Evolutionary conservation across 129 eudicot genomes (phyloP).

Genomic region (Smallanthus sonchifolius): DNA sequence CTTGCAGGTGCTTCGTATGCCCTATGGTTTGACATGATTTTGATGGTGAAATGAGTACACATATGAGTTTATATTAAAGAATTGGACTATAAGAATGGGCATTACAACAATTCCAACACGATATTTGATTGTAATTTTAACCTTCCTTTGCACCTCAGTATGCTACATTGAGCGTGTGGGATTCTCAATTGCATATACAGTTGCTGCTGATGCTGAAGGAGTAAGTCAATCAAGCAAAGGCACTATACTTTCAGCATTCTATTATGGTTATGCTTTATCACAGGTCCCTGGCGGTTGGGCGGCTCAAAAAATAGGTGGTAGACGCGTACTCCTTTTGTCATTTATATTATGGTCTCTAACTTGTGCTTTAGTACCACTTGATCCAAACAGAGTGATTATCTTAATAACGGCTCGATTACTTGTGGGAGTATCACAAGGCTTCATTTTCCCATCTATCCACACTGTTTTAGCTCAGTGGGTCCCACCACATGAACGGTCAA

Average conservation of each 20-base stretch:
- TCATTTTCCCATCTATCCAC: constrained; percentile 92
- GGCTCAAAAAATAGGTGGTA: constrained; percentile 88
- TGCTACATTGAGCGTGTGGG: constrained; percentile 96
- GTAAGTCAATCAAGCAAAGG: constrained; percentile 92
- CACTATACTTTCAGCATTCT: constrained; percentile 78
- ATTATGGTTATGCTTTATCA: constrained; percentile 92
- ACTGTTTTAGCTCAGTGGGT: constrained; percentile 98
- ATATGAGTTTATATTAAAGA: constrained; percentile 4
- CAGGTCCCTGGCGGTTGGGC: constrained; percentile 98
- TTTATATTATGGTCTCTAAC: constrained; percentile 85
- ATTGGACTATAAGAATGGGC: constrained; percentile 40
- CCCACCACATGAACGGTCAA: constrained; percentile 94
- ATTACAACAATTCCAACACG: constrained; percentile 55
- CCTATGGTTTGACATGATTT: not conserved
- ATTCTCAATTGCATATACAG: constrained; percentile 90
- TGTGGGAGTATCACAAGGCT: constrained; percentile 93
- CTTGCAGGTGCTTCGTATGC: constrained; percentile 19
- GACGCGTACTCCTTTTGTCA: constrained; percentile 87
- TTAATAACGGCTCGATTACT: constrained; percentile 78
- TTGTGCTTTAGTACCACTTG: constrained; percentile 83
- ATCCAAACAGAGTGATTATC: constrained; percentile 54
- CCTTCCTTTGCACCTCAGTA: constrained; percentile 80
- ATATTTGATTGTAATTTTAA: constrained; percentile 75
- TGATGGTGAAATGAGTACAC: not conserved
- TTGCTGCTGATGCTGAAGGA: constrained; percentile 91